Evolutionary conservation across 305 asterid species (phyloP).

Genomic region (Nicotiana rustica): DNA sequence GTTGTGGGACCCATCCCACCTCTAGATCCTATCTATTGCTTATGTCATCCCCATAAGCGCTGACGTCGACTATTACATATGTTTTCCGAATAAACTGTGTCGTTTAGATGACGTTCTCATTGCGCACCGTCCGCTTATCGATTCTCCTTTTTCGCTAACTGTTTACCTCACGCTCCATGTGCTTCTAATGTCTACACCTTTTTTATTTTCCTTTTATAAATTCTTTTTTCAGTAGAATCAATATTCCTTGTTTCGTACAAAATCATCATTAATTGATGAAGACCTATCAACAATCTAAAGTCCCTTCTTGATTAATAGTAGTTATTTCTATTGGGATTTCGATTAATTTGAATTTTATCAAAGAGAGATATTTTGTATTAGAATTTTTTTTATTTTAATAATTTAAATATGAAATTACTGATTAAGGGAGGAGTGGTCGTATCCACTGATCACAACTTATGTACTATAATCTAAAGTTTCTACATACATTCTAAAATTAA

Average conservation of each 20-base stretch:
- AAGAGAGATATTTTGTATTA: too few relatives aligned
- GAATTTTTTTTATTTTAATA: too few relatives aligned
- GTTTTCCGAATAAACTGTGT: constrained; percentile 1
- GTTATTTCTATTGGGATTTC: too few relatives aligned
- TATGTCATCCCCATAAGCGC: neutral
- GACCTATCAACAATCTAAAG: neutral
- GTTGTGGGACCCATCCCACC: neutral
- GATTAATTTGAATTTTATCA: too few relatives aligned
- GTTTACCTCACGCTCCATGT: constrained; percentile 18
- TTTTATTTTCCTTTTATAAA: neutral
- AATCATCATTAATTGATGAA: constrained; percentile 19
- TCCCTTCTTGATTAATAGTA: too few relatives aligned
- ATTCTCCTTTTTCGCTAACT: neutral
- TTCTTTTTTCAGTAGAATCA: too few relatives aligned
- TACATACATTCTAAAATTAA: too few relatives aligned
- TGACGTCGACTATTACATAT: constrained; percentile 33
- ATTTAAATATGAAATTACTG: too few relatives aligned
- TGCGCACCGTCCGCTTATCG: constrained; percentile 38
- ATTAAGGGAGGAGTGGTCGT: too few relatives aligned
- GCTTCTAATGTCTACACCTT: neutral
- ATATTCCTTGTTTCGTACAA: constrained; percentile 28
- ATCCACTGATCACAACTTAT: too few relatives aligned
- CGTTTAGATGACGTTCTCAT: constrained; percentile 38
- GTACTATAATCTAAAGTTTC: too few relatives aligned
- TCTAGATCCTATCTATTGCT: constrained; percentile 23